Evolutionary conservation across 371 early-diverging fungal species (phyloP), one percentile per base, ranked within the genome.

Genomic region (Mucor irregularis): DNA sequence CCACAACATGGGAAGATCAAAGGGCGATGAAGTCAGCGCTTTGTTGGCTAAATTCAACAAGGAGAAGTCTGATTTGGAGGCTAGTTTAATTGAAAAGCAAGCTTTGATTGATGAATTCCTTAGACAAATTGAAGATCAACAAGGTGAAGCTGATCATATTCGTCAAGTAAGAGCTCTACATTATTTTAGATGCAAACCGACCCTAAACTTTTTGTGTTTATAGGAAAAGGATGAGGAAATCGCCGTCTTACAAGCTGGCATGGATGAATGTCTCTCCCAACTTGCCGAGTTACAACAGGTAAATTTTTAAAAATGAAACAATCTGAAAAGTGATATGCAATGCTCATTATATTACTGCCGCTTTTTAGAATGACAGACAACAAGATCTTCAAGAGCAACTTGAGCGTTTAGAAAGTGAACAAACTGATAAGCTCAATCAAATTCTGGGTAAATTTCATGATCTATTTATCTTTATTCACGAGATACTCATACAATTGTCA

Each of bases 191-290:
- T n/a, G 26, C 17, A 29, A 6, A 26, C 28, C 9, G 0, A 22
- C 22, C 49, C 21, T 31, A 22, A 21, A 26, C 14, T 28, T 35
- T 1, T n/a, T n/a, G n/a, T n/a, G n/a, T 10, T 53, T 53, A 7
- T 63, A 70, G 62, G 74, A 76, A 64, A 94, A 92, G 69, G 93
- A 95, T 56, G 96, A 95, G 54, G 98, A 97, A 55, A 82, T 91
- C 49, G 84, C 87, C 5, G 90, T 95, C 1, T 76, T 95, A 25
- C 94, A 95, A 73, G 89, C 92, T n/a, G 94, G 93, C 29, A 84
- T 98, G 84, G 98, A 97, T 72, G 96, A 98, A 76, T 91, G 93
- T 47, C 76, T 98, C 51, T 58, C 87, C 26, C 93, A 94, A 53
- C 74, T 98, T 59, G 85, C 90, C 14, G 83, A 89, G 49, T 60